Evolutionary conservation across 1,284 basidiomycete genomes (phyloP).

Genomic region (Cryptococcus sp.): DNA sequence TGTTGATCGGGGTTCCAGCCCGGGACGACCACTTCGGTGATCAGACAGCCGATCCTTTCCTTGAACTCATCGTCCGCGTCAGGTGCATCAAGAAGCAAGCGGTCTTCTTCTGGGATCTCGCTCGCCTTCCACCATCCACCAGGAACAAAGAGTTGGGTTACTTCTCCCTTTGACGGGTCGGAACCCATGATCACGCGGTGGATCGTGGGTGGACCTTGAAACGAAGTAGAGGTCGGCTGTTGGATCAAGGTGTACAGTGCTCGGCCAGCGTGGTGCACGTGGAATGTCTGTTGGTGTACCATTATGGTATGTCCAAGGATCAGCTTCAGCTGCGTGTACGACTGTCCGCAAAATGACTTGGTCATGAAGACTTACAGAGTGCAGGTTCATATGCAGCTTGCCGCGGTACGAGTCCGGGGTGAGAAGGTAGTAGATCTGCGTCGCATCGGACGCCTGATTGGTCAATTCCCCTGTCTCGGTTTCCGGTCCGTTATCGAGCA

Average conservation of each 20-base stretch:
- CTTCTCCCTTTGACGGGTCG: slow-evolving; percentile 35
- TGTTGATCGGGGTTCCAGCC: slow-evolving; percentile 46
- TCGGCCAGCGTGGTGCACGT: slow-evolving; percentile 44
- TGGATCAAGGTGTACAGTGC: slow-evolving; percentile 48
- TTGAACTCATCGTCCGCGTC: slow-evolving; percentile 13
- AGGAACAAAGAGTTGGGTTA: slow-evolving; percentile 46
- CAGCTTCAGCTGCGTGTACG: too few species aligned
- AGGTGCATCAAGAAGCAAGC: slow-evolving; percentile 19
- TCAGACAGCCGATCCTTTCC: slow-evolving; percentile 43
- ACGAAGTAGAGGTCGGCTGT: slow-evolving; percentile 18
- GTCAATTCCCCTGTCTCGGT: not conserved
- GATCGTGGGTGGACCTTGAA: slow-evolving; percentile 23
- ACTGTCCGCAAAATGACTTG: too few species aligned
- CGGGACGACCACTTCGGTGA: slow-evolving; percentile 48
- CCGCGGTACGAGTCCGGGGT: slow-evolving; percentile 36
- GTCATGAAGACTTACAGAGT: slow-evolving; percentile 26
- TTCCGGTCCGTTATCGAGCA: not conserved
- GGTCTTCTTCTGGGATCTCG: slow-evolving; percentile 45
- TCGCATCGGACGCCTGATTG: slow-evolving; percentile 24
- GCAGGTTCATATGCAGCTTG: slow-evolving; percentile 46
- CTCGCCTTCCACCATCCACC: slow-evolving; percentile 52
- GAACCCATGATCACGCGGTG: slow-evolving; percentile 41
- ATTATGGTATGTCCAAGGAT: not conserved
- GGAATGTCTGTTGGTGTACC: slow-evolving; percentile 35
- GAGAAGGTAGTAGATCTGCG: slow-evolving; percentile 47